phyloP scores from a whole-genome alignment of 2,329 filamentous ascomycete species.

The Beauveria asiatica region DNA sequence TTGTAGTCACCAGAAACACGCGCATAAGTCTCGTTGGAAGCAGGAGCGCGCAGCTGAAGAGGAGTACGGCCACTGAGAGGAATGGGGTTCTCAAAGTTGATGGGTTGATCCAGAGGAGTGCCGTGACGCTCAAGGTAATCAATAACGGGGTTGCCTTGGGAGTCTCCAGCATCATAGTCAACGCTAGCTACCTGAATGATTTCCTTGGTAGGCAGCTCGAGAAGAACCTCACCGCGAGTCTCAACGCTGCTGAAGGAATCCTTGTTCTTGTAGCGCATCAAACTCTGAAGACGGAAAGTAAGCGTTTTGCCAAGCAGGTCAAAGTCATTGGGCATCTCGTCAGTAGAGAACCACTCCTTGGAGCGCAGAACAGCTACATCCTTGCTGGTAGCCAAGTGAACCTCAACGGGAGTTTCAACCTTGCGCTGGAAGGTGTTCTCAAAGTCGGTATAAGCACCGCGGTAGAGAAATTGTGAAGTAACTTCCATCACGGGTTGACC shows the following conservation, averaged over 20 bases:
- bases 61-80: slow-evolving; percentile 88
- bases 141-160: slow-evolving; percentile 91
- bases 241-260: slow-evolving; percentile 84
- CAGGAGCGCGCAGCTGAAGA: slow-evolving; percentile 78
- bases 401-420: slow-evolving; percentile 87
- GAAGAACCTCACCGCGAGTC: slow-evolving; percentile 83
- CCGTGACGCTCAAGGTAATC: slow-evolving; percentile 93
- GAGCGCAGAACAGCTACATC: slow-evolving; percentile 90
- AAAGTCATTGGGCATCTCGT: slow-evolving; percentile 59
- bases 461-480: slow-evolving; percentile 95
- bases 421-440: slow-evolving; percentile 99
- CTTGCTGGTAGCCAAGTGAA: slow-evolving; percentile 78
- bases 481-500: slow-evolving; percentile 92
- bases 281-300: slow-evolving; percentile 88
- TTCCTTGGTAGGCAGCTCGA: slow-evolving; percentile 95
- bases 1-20: slow-evolving; percentile 98
- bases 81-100: slow-evolving; percentile 96
- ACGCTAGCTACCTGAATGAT: slow-evolving; percentile 95
- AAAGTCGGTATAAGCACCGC: slow-evolving; percentile 83
- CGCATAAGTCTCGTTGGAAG: slow-evolving; percentile 96
- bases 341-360: slow-evolving; percentile 95
- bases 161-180: slow-evolving; percentile 84
- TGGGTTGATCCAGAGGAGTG: slow-evolving; percentile 85
- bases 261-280: slow-evolving; percentile 92
- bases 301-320: slow-evolving; percentile 88